Percentiles rank a stretch among this genome's conserved stretches.
These are phyloP conservation scores for Beauveria australis DNA, from an alignment of 2,329 filamentous ascomycete genomes.

Conservation along the genomic window DNA sequence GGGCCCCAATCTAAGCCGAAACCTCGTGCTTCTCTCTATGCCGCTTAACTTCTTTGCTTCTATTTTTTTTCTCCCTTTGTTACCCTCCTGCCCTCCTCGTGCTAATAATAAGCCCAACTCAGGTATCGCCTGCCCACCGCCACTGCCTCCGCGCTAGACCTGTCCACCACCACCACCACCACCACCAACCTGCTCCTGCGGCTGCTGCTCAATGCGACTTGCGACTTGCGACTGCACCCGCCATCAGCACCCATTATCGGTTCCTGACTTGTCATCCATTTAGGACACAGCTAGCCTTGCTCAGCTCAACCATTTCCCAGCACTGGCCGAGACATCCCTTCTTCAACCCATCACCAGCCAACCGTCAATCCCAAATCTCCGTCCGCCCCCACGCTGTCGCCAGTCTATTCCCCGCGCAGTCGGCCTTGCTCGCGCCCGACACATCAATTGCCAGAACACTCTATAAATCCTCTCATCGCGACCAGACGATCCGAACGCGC, in stretches of 20 bases:
- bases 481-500: neutral
- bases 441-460: neutral
- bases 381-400: neutral
- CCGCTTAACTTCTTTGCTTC: neutral
- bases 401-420: neutral
- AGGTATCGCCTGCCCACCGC: neutral
- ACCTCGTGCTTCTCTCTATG: neutral
- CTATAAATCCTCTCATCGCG: neutral
- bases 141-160: neutral
- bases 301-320: neutral
- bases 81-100: neutral
- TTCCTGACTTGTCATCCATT: neutral
- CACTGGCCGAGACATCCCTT: neutral
- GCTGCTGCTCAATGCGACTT: neutral
- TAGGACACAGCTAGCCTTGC: neutral
- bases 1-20: neutral
- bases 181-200: neutral
- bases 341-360: constrained; percentile 1
- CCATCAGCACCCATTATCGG: neutral
- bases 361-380: neutral
- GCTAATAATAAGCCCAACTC: neutral
- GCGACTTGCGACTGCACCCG: neutral
- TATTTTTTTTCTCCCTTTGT: neutral
- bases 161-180: neutral
- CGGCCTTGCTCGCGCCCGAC: neutral